Evolutionary conservation across 2,329 filamentous ascomycete genomes (phyloP), one percentile per base, ranked within the genome.

Genomic region (Rachicladosporium sp.): DNA sequence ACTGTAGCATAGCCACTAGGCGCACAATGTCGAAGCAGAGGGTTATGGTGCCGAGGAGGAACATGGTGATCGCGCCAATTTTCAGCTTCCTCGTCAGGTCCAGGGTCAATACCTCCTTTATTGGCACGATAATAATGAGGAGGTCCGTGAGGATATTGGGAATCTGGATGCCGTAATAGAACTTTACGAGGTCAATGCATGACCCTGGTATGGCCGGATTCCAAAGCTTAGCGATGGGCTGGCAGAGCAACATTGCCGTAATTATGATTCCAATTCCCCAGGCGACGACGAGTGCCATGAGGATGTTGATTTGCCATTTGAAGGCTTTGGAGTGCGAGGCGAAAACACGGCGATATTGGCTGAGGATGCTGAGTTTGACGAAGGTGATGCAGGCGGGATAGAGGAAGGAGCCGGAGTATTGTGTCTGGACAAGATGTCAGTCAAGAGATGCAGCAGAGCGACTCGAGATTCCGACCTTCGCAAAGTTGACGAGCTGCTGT

Each of bases 91-190:
- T 27, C 12, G 40, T 39, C 31, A 46, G 31, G 2, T 45, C 32
- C 1, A 44, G 15, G 2, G 27, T 33, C 31, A 34, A 9, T 10
- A 46, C 37, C 31, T 48, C 42, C 3, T 38, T 10, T 4, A 46
- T 34, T 1, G 46, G 44, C n/a, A 46, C 23, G 6, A 48, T 11
- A 30, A 48, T 21, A n/a, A 48, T 44, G 2, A 44, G 11, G 3
- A 46, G 3, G 29, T 48, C 46, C 1, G 46, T 48, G 2, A 46
- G 11, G 12, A 48, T 43, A 27, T 46, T 48, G 8, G 46, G 46
- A 7, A 48, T 45, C 37, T 48, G 46, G 27, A 48, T 34, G 37
- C 46, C 46, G 29, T 48, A 48, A 35, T 48, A 48, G n/a, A 44
- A 48, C 2, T 37, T 30, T 7, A 36, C 37, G 8, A 48, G 36